phyloP scores from a whole-genome alignment of 768 basidiomycete genomes.

The Calocera viscosa region DNA sequence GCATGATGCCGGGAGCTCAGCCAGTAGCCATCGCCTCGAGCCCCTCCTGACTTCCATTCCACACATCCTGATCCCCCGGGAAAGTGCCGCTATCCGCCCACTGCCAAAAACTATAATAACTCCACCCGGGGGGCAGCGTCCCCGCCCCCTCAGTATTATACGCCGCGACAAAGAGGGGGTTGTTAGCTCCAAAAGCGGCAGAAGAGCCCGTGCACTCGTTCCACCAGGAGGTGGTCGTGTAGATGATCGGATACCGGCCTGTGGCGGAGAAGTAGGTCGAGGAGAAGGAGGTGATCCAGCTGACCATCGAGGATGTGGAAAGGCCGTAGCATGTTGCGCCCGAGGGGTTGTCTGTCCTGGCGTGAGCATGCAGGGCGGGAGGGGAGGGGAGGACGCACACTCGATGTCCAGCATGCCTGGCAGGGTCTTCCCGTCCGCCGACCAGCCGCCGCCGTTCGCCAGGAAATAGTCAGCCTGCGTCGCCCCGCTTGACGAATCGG shows the following conservation, averaged over 20 bases:
- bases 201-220: slow-evolving; percentile 50
- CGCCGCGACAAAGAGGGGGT: slow-evolving; percentile 51
- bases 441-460: slow-evolving; percentile 47
- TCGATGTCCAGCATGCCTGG: slow-evolving; percentile 56
- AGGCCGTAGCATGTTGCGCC: slow-evolving; percentile 45
- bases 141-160: slow-evolving; percentile 38
- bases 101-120: slow-evolving; percentile 18
- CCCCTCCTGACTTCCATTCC: too few species aligned
- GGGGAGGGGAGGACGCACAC: slow-evolving; percentile 28
- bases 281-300: slow-evolving; percentile 52
- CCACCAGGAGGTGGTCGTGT: slow-evolving; percentile 60
- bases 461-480: slow-evolving; percentile 49
- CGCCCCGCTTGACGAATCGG: slow-evolving; percentile 33
- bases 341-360: slow-evolving; percentile 36
- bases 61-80: too few species aligned
- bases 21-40: too few species aligned
- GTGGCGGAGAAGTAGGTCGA: slow-evolving; percentile 42
- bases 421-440: slow-evolving; percentile 44
- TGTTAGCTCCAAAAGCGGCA: slow-evolving; percentile 36
- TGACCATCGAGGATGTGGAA: slow-evolving; percentile 43
- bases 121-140: slow-evolving; percentile 48
- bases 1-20: too few species aligned
- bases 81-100: too few species aligned
- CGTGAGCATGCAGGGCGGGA: neutral
- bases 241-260: slow-evolving; percentile 43